Evolutionary conservation across 208 protist species (phyloP).

Genomic region (Trypanosoma avium): DNA sequence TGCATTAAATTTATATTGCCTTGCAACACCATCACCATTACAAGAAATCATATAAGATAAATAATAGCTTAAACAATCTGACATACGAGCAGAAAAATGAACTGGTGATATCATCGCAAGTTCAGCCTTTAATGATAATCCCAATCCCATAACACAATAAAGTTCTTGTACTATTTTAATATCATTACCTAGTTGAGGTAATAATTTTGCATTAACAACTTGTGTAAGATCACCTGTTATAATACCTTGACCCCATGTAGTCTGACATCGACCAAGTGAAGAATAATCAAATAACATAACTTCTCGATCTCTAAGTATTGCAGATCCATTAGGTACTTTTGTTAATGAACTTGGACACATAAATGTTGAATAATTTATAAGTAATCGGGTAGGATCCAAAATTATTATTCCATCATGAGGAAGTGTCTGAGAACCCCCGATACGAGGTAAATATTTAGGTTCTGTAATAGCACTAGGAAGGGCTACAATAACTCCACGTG

Average conservation of each 20-base stretch:
- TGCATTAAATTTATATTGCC: conserved; percentile 28
- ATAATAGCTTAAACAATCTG: conserved; percentile 26
- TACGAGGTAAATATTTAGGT: conserved; percentile 30
- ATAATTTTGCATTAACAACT: conserved; percentile 11
- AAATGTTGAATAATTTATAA: conserved; percentile 27
- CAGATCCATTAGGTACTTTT: conserved; percentile 12
- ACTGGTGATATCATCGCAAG: conserved; percentile 25
- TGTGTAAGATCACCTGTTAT: conserved; percentile 22
- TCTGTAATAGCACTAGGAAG: conserved; percentile 32
- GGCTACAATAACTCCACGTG: conserved; percentile 26
- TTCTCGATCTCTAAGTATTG: conserved; percentile 22
- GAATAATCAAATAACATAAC: conserved; percentile 29
- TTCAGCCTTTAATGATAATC: conserved; percentile 22
- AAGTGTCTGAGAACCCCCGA: conserved; percentile 1
- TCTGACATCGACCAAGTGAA: conserved; percentile 15
- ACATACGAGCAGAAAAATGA: conserved; percentile 25
- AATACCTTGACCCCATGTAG: conserved; percentile 27
- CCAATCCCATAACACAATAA: conserved; percentile 30
- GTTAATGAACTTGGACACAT: conserved; percentile 27
- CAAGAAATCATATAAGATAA: conserved; percentile 30
- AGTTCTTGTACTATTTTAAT: conserved; percentile 24
- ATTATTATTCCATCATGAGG: conserved; percentile 23
- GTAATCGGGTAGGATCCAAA: conserved; percentile 18
- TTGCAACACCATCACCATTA: conserved; percentile 29
- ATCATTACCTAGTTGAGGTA: conserved; percentile 21